Conservation (phyloP, 78 protist genomes). For the Dictyostelium intermedium region DNA sequence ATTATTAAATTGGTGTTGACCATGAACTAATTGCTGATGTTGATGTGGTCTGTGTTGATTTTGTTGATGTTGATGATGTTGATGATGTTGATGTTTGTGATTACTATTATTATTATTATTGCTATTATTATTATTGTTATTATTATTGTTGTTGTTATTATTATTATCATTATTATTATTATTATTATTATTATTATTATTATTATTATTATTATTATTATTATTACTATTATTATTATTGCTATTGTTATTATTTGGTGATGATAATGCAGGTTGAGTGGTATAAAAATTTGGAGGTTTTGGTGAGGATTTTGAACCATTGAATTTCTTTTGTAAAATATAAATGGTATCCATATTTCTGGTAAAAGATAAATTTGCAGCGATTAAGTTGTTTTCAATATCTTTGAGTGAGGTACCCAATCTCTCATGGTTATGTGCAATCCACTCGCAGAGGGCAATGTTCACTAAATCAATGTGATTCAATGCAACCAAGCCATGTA, state of each 20-base stretch:
- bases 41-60: neutral
- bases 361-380: slow-evolving; percentile 48
- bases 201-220: too few species aligned
- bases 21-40: neutral
- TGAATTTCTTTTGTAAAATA: slow-evolving; percentile 21
- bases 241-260: neutral
- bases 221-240: too few species aligned
- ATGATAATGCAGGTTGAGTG: neutral
- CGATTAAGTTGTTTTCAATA: slow-evolving; percentile 44
- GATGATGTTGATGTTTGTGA: neutral
- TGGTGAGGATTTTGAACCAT: neutral
- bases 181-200: too few species aligned
- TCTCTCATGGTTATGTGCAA: slow-evolving; percentile 59
- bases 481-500: slow-evolving; percentile 73
- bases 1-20: neutral
- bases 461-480: slow-evolving; percentile 60
- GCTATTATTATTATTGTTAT: too few species aligned
- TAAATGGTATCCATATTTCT: slow-evolving; percentile 35
- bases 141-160: too few species aligned
- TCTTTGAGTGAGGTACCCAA: slow-evolving; percentile 33
- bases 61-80: neutral
- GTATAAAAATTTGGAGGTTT: slow-evolving; percentile 4
- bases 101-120: neutral
- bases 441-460: slow-evolving; percentile 61
- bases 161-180: too few species aligned